Evolutionary conservation across 1,139 yeast genomes (phyloP).

Genomic region (Pichia kudriavzevii): DNA sequence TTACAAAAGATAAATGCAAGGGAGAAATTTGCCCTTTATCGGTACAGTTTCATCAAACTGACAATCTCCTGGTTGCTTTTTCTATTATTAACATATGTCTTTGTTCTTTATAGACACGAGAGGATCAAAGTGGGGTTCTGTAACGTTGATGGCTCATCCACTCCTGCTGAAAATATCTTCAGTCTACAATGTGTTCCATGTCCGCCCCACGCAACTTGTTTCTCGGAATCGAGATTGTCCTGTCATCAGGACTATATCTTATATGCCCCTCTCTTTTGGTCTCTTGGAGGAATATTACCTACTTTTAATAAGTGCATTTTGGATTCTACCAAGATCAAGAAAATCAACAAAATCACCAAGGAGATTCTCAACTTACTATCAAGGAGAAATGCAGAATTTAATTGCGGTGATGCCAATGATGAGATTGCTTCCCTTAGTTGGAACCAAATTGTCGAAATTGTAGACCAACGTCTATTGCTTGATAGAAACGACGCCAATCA

Average conservation of each 20-base stretch:
- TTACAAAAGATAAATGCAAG: slow-evolving; percentile 15
- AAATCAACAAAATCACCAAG: slow-evolving; percentile 59
- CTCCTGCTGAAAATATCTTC: slow-evolving; percentile 5
- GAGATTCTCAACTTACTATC: slow-evolving; percentile 62
- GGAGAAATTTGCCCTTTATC: slow-evolving; percentile 8
- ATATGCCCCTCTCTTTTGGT: slow-evolving; percentile 47
- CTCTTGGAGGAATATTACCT: slow-evolving; percentile 49
- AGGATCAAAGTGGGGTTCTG: slow-evolving; percentile 58
- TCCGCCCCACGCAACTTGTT: slow-evolving; percentile 78
- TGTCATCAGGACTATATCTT: slow-evolving; percentile 69
- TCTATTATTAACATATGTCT: slow-evolving; percentile 19
- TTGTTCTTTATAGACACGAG: slow-evolving; percentile 45
- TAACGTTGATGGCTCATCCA: slow-evolving; percentile 39
- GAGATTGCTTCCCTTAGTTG: slow-evolving; percentile 24
- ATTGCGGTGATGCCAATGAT: slow-evolving; percentile 27
- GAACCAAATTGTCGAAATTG: slow-evolving; percentile 18
- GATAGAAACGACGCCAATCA: slow-evolving; percentile 27
- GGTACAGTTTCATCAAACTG: slow-evolving; percentile 13
- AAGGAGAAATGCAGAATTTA: slow-evolving; percentile 63
- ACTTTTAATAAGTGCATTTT: slow-evolving; percentile 60
- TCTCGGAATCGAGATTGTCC: slow-evolving; percentile 46
- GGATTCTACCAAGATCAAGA: slow-evolving; percentile 68
- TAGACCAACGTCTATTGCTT: slow-evolving; percentile 16
- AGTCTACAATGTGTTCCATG: slow-evolving; percentile 60
- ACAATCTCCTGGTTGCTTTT: slow-evolving; percentile 13